Evolutionary conservation across 192 early-diverging fungal species (phyloP).

Genomic region (Polychytrium aggregatum): DNA sequence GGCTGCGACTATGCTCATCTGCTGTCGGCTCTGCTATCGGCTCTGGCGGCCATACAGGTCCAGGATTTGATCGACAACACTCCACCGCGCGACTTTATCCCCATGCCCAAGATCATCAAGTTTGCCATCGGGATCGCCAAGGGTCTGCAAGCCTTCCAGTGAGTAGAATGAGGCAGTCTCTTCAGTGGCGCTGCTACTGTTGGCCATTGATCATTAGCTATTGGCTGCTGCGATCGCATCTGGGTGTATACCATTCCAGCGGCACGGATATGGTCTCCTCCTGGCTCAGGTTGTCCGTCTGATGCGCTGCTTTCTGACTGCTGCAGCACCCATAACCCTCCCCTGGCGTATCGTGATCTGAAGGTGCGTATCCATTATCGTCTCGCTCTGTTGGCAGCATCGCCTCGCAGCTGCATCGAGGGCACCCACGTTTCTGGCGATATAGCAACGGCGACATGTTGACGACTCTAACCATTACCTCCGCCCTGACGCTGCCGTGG

Average conservation of each 20-base stretch:
- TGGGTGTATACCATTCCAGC: too few species aligned
- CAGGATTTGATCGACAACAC: slow-evolving; percentile 38
- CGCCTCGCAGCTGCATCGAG: not conserved
- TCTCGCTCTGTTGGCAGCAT: not conserved
- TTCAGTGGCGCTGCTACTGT: not conserved
- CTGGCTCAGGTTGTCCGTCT: too few species aligned
- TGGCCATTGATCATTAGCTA: too few species aligned
- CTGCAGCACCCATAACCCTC: slow-evolving; percentile 24
- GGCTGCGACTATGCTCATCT: too few species aligned
- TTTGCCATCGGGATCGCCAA: slow-evolving; percentile 27
- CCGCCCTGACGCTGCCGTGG: too few species aligned
- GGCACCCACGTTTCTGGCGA: not conserved
- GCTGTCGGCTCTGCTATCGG: too few species aligned
- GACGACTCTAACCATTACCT: too few species aligned
- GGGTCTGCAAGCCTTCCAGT: slow-evolving; percentile 38
- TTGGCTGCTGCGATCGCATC: too few species aligned
- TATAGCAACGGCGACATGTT: too few species aligned
- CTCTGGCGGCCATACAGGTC: too few species aligned
- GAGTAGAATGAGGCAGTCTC: slow-evolving; percentile 3
- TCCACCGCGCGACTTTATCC: slow-evolving; percentile 12
- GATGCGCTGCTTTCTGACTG: not conserved
- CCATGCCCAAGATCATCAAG: slow-evolving; percentile 17
- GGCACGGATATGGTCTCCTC: too few species aligned
- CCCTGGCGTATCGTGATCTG: slow-evolving; percentile 35
- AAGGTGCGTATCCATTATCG: slow-evolving; percentile 10